Evolutionary conservation across 2,329 filamentous ascomycete genomes (phyloP), one percentile per base, ranked within the genome.

Genomic region (Fusarium nematophilum): DNA sequence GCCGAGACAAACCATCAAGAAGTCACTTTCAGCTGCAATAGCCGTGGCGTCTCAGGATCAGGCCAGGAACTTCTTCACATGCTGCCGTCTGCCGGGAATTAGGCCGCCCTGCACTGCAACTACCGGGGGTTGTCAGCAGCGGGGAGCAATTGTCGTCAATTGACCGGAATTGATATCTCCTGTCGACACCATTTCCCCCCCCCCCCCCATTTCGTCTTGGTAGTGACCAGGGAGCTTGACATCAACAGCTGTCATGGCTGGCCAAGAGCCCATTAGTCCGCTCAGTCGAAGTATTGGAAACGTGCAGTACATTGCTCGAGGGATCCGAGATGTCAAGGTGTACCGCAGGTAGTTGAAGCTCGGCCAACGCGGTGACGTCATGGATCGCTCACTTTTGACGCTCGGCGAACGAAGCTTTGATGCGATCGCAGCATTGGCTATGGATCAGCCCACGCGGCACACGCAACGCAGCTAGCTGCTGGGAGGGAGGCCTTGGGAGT

Each of bases 331-430:
- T 14, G n/a, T 26, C 17, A 14, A 33, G 38, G 47, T 42, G 36
- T 40, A 11, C 18, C 23, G 18, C 5, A 48, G 42, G 57, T 38
- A 39, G 17, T 10, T 27, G 25, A 30, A 34, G 46, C 34, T 60
- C 30, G 23, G 45, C 11, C n/a, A 37, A 15, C 9, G 8, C 7
- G 21, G 31, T 69, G 67, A 69, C 66, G 67, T 69, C 66, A 69
- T 65, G 52, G 54, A 69, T 58, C 56, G 59, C 29, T 66, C 66
- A 65, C 40, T 47, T 23, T 47, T 21, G 45, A 58, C 29, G 42
- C 57, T 42, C 38, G 54, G 49, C 60, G 50, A 59, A 50, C 45
- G 36, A 55, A 43, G 51, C 48, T 57, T 64, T 53, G 49, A 61
- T 57, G 49, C 51, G 47, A 65, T 66, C 47, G 48, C 48, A 40